These are phyloP conservation scores for Phytophthora crassamura DNA, from an alignment of 352 stramenopile genomes.

Conservation along the genomic window DNA sequence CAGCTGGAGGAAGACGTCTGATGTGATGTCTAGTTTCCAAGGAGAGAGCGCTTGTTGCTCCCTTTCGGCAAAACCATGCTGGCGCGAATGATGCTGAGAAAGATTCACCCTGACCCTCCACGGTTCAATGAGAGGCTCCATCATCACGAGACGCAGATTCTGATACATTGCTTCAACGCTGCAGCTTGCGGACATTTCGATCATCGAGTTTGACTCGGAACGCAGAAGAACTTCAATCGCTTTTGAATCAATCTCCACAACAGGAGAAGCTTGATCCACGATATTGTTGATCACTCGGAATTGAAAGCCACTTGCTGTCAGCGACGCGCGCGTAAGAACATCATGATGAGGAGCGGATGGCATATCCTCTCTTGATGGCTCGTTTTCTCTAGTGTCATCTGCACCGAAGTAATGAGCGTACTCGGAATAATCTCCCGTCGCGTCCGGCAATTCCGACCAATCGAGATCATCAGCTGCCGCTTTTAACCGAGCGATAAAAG, in stretches of 20 bases:
- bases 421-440: conserved; percentile 34
- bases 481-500: conserved; percentile 44
- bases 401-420: conserved; percentile 47
- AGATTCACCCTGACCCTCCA: conserved; percentile 64
- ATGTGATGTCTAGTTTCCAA: conserved; percentile 70
- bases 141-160: conserved; percentile 81
- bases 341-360: conserved; percentile 18
- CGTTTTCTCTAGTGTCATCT: conserved; percentile 12
- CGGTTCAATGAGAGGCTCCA: conserved; percentile 85
- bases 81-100: conserved; percentile 33
- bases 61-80: conserved; percentile 27
- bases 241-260: conserved; percentile 69
- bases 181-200: conserved; percentile 49
- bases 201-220: conserved; percentile 40
- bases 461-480: conserved; percentile 49
- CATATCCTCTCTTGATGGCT: conserved; percentile 14
- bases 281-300: conserved; percentile 88
- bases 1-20: conserved; percentile 66
- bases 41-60: conserved; percentile 28
- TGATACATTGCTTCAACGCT: conserved; percentile 83
- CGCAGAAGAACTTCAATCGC: conserved; percentile 43
- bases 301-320: conserved; percentile 51
- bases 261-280: conserved; percentile 78
- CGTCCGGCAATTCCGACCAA: conserved; percentile 49
- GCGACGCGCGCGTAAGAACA: conserved; percentile 37